A percentile compares a stretch with the other conserved stretches of the same genome.
Evolutionary conservation across 495 filamentous ascomycete species (phyloP).

Genomic region (Neurospora sp.): DNA sequence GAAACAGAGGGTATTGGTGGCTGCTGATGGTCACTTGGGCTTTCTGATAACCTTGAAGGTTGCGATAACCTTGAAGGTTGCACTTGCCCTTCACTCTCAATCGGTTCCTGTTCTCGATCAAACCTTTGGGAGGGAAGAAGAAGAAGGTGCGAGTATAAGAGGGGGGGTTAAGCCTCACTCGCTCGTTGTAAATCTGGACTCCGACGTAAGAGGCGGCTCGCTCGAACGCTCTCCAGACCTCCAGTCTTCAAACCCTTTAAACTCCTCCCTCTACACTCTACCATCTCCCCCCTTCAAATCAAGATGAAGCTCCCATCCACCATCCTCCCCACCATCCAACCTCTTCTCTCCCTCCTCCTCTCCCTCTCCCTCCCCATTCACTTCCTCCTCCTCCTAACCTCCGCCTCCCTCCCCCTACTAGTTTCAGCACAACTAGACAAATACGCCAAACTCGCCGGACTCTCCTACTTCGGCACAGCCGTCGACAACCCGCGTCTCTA

Average conservation of each 20-base stretch:
- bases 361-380: not conserved
- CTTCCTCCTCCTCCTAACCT: not conserved
- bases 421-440: slow-evolving; percentile 28
- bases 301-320: not conserved
- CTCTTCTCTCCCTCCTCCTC: not conserved
- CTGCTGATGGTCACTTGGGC: not conserved
- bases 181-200: not conserved
- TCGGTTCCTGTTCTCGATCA: not conserved
- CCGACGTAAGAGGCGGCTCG: not conserved
- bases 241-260: not conserved
- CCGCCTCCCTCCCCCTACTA: not conserved
- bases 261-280: not conserved
- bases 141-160: not conserved
- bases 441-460: slow-evolving; percentile 38
- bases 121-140: not conserved
- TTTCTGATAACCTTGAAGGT: not conserved
- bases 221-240: not conserved
- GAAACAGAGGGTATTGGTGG: not conserved
- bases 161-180: not conserved
- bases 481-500: slow-evolving; percentile 45
- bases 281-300: not conserved
- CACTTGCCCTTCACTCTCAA: not conserved
- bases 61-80: not conserved
- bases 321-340: not conserved
- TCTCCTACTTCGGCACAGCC: slow-evolving; percentile 47